Base-by-base conservation (phyloP, 345 rosid species). In the Euclidium syriacum region DNA sequence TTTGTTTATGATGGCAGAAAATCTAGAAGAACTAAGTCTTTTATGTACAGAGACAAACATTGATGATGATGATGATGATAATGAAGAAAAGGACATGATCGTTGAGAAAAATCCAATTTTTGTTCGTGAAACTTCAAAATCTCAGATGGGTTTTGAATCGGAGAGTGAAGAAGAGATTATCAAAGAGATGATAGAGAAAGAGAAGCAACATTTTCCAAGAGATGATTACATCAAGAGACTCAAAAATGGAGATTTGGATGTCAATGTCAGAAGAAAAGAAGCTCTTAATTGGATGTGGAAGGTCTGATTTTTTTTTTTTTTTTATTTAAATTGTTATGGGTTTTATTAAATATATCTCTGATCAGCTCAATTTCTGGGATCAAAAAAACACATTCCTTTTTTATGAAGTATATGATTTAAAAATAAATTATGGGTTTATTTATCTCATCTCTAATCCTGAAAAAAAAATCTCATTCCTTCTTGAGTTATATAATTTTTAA, bases 271-370 rank as follows among this genome's bases (percentile, higher is more conserved):
- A 66, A 82, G 91, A 70, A 79, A 72, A 54, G 78, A 81, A 59
- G 86, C 86, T 75, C 70, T 82, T 51, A 68, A 82, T 58, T 87
- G 95, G 95, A 82, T 87, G 74, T 70, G 39, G 64, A 84, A 84
- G 90, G 95, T 82, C 52, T 67, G 46, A 34, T 48, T 33, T 72
- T 67, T 35, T 3, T 17, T 34, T 14, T 11, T 2, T 59, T 27
- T 62, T 40, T 12, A 35, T 14, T 49, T 12, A 16, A 43, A 33
- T 60, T 47, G 33, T 38, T 64, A 64, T 56, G 22, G 47, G 50
- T 18, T 52, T 30, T 16, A n/a, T n/a, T n/a, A n/a, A n/a, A 23
- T 34, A 41, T 7, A 52, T 52, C 26, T 2, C 2, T n/a, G 39
- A n/a, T 64, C 12, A 30, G 52, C 69, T 66, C 39, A 36, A 18